Evolutionary conservation across 371 early-diverging fungal species (phyloP), one percentile per base, ranked within the genome.

Genomic region (Mucor racemosus): DNA sequence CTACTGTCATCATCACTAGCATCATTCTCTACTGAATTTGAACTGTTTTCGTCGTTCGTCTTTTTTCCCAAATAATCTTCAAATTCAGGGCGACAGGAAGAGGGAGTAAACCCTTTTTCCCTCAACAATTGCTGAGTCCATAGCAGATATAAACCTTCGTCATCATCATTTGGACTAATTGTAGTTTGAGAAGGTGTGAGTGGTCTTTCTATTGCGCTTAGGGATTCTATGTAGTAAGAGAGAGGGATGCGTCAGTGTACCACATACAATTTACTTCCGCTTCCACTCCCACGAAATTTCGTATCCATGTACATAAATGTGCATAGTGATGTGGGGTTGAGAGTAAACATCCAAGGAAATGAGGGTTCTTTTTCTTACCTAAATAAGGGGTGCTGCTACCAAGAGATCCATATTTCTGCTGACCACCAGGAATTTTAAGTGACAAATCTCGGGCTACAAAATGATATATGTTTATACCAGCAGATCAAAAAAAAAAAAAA

Each of bases 121-220:
- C 71, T 69, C 19, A 79, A 34, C 14, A 79, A n/a, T 62, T 76
- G 73, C 33, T 79, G 73, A 13, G 77, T 79, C 75, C 75, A 79
- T 40, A 71, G 55, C 21, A 79, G 42, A 67, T 79, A 79, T 8
- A 79, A 54, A 1, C 79, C 73, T 44, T 77, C 77, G 41, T 79
- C 75, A 39, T 76, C 58, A 35, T 76, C 75, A 58, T 73, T 57
- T 40, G 60, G 35, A n/a, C 66, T 44, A 4, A 60, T 60, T 11
- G 66, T 60, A 14, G 66, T 65, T 36, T 64, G 64, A 14, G 57
- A 64, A 35, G 58, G 57, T 46, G 64, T 64, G 10, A 57, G 19
- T 36, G 58, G 57, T 15, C 64, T 11, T 35, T 40, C 40, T 34
- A 19, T 19, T 17, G 50, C 11, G 26, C 50, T 26, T 11, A 50